Evolutionary conservation across 108 stramenopile genomes (phyloP).

Genomic region (Nitzschia sp.): DNA sequence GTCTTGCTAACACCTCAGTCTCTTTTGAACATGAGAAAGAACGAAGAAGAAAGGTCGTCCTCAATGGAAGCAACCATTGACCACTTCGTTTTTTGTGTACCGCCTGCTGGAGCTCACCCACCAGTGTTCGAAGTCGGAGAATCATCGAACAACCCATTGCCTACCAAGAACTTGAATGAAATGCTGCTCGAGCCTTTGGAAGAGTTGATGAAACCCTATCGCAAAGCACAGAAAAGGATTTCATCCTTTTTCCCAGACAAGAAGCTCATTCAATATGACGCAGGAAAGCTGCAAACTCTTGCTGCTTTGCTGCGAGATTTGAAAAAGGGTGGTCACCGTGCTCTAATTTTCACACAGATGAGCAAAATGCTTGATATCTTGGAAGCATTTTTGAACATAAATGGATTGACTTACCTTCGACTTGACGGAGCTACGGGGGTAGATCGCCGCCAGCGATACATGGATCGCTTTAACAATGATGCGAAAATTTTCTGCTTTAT

Average conservation of each 20-base stretch:
- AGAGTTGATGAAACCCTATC: conserved; percentile 45
- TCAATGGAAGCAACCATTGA: conserved; percentile 58
- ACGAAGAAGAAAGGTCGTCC: conserved; percentile 51
- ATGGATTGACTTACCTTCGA: conserved; percentile 80
- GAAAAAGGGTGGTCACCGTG: conserved; percentile 84
- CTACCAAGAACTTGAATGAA: conserved; percentile 13
- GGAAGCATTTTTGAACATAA: conserved; percentile 87
- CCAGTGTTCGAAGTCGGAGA: conserved; percentile 25
- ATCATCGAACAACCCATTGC: not conserved
- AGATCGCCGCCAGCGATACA: conserved; percentile 86
- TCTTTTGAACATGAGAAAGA: conserved; percentile 61
- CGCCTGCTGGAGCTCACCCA: conserved; percentile 55
- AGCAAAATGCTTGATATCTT: conserved; percentile 91
- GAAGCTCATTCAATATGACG: conserved; percentile 92
- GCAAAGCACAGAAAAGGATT: conserved; percentile 51
- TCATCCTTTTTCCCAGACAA: conserved; percentile 92
- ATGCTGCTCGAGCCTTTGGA: conserved; percentile 50
- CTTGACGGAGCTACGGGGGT: conserved; percentile 89
- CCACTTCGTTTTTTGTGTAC: conserved; percentile 82
- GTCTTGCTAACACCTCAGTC: conserved; percentile 59
- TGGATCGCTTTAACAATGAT: conserved; percentile 94
- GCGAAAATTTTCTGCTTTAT: conserved; percentile 91
- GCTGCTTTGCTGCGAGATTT: conserved; percentile 82
- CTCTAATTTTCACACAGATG: conserved; percentile 97
- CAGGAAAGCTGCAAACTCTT: conserved; percentile 95